Percentiles rank a stretch among this genome's conserved stretches.
phyloP scores from a whole-genome alignment of 331 rosid genomes.

The Stylosanthes scabra region DNA sequence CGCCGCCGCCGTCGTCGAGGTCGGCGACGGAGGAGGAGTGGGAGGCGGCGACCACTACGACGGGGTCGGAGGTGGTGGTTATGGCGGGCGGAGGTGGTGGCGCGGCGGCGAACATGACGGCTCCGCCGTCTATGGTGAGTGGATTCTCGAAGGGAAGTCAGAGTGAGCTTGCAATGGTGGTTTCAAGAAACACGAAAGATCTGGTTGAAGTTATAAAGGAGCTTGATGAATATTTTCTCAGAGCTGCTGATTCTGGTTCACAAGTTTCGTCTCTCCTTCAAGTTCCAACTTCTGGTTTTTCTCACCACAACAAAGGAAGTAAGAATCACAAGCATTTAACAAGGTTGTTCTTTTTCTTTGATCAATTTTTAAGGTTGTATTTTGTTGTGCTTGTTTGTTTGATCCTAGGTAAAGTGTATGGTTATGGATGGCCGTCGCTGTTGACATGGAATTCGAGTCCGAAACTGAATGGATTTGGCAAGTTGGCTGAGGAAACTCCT shows the following conservation, averaged over 20 bases:
- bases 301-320: constrained; percentile 71
- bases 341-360: neutral
- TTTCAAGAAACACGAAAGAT: constrained; percentile 80
- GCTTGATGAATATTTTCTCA: constrained; percentile 91
- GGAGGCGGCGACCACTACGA: constrained; percentile 75
- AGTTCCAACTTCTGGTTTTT: constrained; percentile 70
- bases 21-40: constrained; percentile 83
- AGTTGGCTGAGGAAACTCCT: constrained; percentile 51
- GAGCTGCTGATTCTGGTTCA: constrained; percentile 87
- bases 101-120: constrained; percentile 57
- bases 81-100: constrained; percentile 47
- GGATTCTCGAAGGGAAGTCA: constrained; percentile 68
- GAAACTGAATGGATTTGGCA: constrained; percentile 61
- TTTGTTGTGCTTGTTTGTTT: constrained; percentile 28
- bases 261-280: constrained; percentile 75
- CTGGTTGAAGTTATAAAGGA: constrained; percentile 85
- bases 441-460: constrained; percentile 83
- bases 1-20: constrained; percentile 54
- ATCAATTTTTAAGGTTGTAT: constrained; percentile 1
- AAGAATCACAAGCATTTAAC: constrained; percentile 37
- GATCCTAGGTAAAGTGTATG: constrained; percentile 67
- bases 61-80: constrained; percentile 62
- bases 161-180: constrained; percentile 93
- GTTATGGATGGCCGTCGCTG: constrained; percentile 71
- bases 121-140: constrained; percentile 66